These are phyloP conservation scores for Neofusicoccum kwambonambiense DNA, from an alignment of 2,329 filamentous ascomycete genomes.

Conservation along the genomic window DNA sequence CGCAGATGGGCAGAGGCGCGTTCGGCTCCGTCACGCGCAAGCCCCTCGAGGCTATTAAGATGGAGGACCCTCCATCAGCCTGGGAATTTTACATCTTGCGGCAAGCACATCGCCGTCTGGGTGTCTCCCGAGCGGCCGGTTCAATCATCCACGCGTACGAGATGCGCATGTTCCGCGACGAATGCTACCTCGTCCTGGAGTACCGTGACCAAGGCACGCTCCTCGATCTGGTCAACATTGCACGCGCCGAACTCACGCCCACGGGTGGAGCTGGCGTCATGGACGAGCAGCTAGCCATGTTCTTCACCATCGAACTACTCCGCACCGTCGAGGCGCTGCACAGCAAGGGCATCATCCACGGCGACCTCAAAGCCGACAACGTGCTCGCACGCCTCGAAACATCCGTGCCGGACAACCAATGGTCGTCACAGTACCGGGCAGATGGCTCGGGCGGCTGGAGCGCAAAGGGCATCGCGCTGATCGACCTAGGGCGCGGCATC, in stretches of 20 bases:
- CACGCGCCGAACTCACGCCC: constrained; percentile 61
- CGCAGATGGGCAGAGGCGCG: constrained; percentile 61
- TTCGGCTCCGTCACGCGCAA: constrained; percentile 57
- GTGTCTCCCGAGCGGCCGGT: constrained; percentile 66
- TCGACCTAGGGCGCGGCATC: constrained; percentile 92
- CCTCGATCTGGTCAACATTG: constrained; percentile 89
- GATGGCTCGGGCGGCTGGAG: constrained; percentile 78
- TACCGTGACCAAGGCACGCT: constrained; percentile 87
- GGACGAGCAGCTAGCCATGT: constrained; percentile 92
- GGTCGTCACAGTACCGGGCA: constrained; percentile 66
- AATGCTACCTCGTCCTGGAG: constrained; percentile 85
- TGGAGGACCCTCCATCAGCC: constrained; percentile 81
- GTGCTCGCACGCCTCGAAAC: constrained; percentile 79
- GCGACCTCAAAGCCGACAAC: constrained; percentile 94
- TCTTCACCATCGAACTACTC: constrained; percentile 88
- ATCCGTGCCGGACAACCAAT: constrained; percentile 26
- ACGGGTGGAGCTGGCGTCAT: constrained; percentile 61
- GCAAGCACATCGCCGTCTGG: constrained; percentile 73
- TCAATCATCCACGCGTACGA: constrained; percentile 84
- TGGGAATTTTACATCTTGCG: constrained; percentile 99
- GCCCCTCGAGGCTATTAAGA: constrained; percentile 82
- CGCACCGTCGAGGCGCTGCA: constrained; percentile 88
- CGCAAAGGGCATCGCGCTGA: constrained; percentile 76
- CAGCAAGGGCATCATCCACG: constrained; percentile 75
- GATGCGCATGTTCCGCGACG: constrained; percentile 86